These are phyloP conservation scores for Prototheca wickerhamii DNA, from an alignment of 163 green algal genomes.

Conservation along the genomic window DNA sequence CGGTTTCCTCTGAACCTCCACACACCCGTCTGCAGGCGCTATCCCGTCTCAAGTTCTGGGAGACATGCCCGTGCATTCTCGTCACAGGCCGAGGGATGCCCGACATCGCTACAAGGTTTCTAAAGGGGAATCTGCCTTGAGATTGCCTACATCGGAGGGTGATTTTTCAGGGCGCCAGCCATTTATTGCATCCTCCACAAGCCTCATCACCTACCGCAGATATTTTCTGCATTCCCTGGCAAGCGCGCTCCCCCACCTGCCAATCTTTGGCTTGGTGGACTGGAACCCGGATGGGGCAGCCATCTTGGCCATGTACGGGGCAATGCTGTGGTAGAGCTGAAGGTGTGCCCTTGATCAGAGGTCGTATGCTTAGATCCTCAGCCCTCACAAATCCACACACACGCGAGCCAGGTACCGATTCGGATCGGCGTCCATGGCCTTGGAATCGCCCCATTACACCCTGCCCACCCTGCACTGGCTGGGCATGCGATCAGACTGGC, in stretches of 20 bases:
- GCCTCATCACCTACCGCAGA: background rate
- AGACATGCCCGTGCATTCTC: constrained; percentile 43
- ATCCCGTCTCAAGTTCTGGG: constrained; percentile 38
- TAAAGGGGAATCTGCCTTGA: too few relatives aligned
- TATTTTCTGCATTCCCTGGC: background rate
- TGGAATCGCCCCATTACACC: constrained; percentile 45
- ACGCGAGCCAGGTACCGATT: background rate
- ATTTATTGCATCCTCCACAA: too few relatives aligned
- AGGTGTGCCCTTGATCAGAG: background rate
- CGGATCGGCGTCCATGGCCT: constrained; percentile 21
- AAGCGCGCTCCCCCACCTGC: constrained; percentile 11
- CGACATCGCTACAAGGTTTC: constrained; percentile 58
- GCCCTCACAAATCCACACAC: background rate
- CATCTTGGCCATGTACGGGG: constrained; percentile 36
- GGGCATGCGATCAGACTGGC: constrained; percentile 32
- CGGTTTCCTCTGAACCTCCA: background rate
- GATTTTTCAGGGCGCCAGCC: too few relatives aligned
- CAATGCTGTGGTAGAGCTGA: too few relatives aligned
- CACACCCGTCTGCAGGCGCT: constrained; percentile 28
- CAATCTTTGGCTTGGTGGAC: constrained; percentile 59
- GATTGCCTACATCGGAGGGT: too few relatives aligned
- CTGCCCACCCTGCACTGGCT: constrained; percentile 51
- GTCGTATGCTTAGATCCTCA: background rate
- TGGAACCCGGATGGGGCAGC: constrained; percentile 61
- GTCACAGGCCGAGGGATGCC: constrained; percentile 66